A percentile compares a stretch with the other conserved stretches of the same genome.
Evolutionary conservation across 1,139 yeast genomes (phyloP).

Genomic region (Debaryomycetaceae sp.): DNA sequence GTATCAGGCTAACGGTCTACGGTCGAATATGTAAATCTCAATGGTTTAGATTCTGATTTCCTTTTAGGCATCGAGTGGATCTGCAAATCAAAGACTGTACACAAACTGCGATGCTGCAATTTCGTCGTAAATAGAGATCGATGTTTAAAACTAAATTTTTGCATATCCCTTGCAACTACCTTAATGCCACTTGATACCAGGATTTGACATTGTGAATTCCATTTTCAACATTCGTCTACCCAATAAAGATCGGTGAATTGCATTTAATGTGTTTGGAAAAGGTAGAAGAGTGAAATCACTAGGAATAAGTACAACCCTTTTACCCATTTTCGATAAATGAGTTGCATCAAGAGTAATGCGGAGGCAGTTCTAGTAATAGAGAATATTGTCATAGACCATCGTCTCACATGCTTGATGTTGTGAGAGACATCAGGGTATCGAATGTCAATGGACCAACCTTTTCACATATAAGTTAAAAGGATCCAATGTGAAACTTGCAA

Average conservation of each 20-base stretch:
- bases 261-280: background rate
- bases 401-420: no score
- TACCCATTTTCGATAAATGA: background rate
- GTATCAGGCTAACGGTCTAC: no score
- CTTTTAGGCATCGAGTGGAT: no score
- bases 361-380: background rate
- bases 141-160: background rate
- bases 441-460: background rate
- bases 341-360: background rate
- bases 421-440: background rate
- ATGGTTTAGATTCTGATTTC: no score
- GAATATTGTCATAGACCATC: no score
- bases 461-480: background rate
- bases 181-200: background rate
- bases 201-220: background rate
- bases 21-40: no score
- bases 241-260: background rate
- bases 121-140: background rate
- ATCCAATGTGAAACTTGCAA: background rate
- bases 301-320: background rate
- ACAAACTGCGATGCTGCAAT: background rate
- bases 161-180: background rate
- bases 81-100: background rate
- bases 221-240: background rate
- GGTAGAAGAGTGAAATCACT: background rate